Conservation (phyloP, 2,329 filamentous ascomycete genomes). For the Tothia fuscella region DNA sequence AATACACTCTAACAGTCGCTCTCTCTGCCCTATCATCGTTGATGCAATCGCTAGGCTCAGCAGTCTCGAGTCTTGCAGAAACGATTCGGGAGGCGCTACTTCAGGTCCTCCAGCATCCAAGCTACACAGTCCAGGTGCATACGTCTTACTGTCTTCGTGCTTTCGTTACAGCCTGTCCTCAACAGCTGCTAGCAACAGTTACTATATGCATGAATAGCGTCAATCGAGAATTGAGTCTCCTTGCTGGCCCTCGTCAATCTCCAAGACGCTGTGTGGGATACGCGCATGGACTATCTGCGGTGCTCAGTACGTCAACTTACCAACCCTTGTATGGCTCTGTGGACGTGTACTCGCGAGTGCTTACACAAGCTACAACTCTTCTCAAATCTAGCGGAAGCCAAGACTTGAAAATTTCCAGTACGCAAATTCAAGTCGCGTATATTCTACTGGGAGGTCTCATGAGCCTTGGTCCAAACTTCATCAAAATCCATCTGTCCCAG, state of each 20-base stretch:
- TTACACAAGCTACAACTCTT: constrained; percentile 82
- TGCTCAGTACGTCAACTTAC: constrained; percentile 76
- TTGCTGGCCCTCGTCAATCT: constrained; percentile 64
- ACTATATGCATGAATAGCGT: constrained; percentile 96
- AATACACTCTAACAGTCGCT: constrained; percentile 69
- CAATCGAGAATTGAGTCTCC: constrained; percentile 68
- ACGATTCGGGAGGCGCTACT: constrained; percentile 74
- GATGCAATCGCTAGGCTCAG: constrained; percentile 69
- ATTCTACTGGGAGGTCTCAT: constrained; percentile 92
- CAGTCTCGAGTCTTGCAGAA: constrained; percentile 68
- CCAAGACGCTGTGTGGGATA: constrained; percentile 79
- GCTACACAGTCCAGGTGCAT: constrained; percentile 90
- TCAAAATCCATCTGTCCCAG: constrained; percentile 95
- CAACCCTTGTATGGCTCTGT: constrained; percentile 90
- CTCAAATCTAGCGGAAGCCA: constrained; percentile 85
- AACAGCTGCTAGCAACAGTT: constrained; percentile 80
- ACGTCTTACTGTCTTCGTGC: constrained; percentile 74
- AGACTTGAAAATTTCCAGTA: constrained; percentile 80
- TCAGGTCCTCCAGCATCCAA: constrained; percentile 85
- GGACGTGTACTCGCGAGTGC: constrained; percentile 83
- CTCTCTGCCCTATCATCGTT: constrained; percentile 70
- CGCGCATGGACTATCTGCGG: constrained; percentile 80
- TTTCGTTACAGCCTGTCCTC: constrained; percentile 82
- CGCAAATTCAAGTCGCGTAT: constrained; percentile 96
- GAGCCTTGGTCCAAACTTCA: constrained; percentile 93